Evolutionary conservation across 139 green algal species (phyloP).

Genomic region (Asterochloris erici): DNA sequence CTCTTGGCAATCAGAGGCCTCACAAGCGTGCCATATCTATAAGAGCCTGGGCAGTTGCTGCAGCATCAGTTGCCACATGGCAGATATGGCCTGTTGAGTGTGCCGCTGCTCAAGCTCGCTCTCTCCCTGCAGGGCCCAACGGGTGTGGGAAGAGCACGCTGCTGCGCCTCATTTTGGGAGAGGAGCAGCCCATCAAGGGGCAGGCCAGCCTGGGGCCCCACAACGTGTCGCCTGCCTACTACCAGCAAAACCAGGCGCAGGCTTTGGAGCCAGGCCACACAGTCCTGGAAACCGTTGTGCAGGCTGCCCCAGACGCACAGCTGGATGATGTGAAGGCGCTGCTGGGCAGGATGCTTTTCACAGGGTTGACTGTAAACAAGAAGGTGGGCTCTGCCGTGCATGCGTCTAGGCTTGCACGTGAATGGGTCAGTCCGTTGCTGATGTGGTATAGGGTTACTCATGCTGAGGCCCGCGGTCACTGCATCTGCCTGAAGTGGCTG

Average conservation of each 20-base stretch:
- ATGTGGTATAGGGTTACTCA: no score
- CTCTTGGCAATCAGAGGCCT: no score
- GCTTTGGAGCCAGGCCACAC: conserved; percentile 83
- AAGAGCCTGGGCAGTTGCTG: no score
- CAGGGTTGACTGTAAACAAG: conserved; percentile 82
- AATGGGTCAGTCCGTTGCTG: no score
- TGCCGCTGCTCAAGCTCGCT: not conserved
- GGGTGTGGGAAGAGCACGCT: conserved; percentile 93
- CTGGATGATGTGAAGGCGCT: conserved; percentile 94
- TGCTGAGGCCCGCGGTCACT: no score
- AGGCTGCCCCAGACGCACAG: conserved; percentile 75
- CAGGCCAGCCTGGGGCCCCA: conserved; percentile 70
- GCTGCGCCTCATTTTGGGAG: conserved; percentile 91
- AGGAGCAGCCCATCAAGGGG: conserved; percentile 67
- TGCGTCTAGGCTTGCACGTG: no score
- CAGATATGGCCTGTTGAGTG: no score
- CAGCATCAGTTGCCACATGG: no score
- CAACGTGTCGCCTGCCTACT: conserved; percentile 94
- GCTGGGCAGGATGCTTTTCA: conserved; percentile 93
- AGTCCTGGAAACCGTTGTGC: conserved; percentile 83
- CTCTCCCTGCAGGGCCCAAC: conserved; percentile 30
- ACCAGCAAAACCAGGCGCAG: conserved; percentile 95
- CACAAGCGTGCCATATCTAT: no score
- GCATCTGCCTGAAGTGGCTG: no score
- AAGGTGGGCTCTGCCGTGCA: conserved; percentile 57